A percentile compares a stretch with the other conserved stretches of the same genome.
phyloP scores from a whole-genome alignment of 768 basidiomycete species.

The Termitomyces sp. region DNA sequence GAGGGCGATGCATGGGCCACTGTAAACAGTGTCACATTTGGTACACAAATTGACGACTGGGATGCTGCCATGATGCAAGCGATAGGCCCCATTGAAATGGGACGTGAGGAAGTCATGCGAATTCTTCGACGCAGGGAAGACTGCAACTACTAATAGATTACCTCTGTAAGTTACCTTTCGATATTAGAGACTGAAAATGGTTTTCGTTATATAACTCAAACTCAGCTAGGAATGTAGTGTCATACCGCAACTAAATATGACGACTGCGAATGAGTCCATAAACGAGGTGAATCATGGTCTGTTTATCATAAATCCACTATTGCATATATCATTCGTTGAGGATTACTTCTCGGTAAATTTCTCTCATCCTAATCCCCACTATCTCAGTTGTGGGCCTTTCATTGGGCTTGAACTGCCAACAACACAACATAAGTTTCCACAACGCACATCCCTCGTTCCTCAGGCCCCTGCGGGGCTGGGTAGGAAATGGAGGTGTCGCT shows the following conservation, averaged over 20 bases:
- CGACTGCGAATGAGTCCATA: neutral
- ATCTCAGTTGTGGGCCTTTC: neutral
- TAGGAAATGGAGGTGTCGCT: neutral
- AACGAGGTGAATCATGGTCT: neutral
- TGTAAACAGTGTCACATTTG: conserved; percentile 48
- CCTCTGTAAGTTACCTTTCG: neutral
- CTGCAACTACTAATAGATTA: conserved; percentile 9
- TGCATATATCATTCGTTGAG: neutral
- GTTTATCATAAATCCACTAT: neutral
- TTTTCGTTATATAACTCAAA: neutral
- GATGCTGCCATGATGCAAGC: conserved; percentile 47
- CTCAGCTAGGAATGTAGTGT: neutral
- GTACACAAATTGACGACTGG: conserved; percentile 48
- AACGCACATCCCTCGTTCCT: neutral
- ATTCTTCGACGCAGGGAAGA: conserved; percentile 47
- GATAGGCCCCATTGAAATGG: conserved; percentile 60
- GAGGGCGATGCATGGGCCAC: conserved; percentile 52
- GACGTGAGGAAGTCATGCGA: conserved; percentile 55
- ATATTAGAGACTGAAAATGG: neutral
- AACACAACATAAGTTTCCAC: neutral
- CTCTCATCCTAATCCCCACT: neutral
- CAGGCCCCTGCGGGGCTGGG: neutral
- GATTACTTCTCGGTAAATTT: neutral
- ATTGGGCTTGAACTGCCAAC: neutral
- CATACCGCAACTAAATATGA: neutral